Evolutionary conservation across 257 asterid species (phyloP).

Genomic region (Rehmannia glutinosa): DNA sequence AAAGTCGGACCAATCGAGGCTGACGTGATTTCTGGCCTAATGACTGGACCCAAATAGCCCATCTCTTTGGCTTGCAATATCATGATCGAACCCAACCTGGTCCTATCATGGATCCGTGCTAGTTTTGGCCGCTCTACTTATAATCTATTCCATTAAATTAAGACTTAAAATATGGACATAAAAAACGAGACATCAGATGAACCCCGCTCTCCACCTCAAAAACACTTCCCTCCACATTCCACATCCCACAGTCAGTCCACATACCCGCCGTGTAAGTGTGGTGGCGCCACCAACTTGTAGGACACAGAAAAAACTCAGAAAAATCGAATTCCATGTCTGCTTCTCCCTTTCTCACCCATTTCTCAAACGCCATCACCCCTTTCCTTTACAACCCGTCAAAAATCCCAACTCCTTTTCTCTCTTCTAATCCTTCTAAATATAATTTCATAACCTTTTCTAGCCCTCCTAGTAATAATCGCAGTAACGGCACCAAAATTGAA

Average conservation of each 20-base stretch:
- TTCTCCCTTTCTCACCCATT: constrained; percentile 21
- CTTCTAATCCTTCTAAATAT: constrained; percentile 16
- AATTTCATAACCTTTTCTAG: constrained; percentile 13
- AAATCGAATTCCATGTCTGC: constrained; percentile 33
- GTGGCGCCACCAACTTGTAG: constrained; percentile 22
- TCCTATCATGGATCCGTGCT: no score
- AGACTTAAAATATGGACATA: no score
- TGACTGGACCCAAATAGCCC: no score
- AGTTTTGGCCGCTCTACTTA: no score
- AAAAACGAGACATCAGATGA: constrained; percentile 5
- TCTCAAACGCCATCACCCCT: constrained; percentile 26
- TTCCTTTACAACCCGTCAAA: constrained; percentile 27
- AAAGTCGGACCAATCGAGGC: no score
- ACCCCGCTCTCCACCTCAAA: constrained; percentile 12
- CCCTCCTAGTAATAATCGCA: constrained; percentile 19
- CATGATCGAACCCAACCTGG: no score
- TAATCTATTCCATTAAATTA: no score
- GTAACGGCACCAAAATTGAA: constrained; percentile 9
- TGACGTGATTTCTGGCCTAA: no score
- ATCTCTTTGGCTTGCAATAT: no score
- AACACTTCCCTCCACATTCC: neutral
- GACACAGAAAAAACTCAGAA: neutral
- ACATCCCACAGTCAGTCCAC: neutral
- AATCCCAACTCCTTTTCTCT: constrained; percentile 17
- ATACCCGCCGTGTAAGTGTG: constrained; percentile 5